A percentile compares a stretch with the other conserved stretches of the same genome.
Evolutionary conservation across 805 yeast genomes (phyloP).

Genomic region (Metschnikowia vanudenii): DNA sequence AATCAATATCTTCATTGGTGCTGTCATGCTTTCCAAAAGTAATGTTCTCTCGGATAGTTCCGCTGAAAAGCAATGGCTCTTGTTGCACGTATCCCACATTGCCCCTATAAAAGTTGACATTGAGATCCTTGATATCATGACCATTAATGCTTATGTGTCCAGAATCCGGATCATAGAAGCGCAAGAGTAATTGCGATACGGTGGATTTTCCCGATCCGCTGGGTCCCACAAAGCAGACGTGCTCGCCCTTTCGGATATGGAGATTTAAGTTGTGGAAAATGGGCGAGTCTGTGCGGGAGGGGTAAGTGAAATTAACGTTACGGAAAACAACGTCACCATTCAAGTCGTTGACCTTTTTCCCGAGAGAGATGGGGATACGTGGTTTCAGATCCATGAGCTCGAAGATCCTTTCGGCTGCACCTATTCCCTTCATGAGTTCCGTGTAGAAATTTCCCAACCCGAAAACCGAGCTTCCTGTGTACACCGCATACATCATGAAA

Average conservation of each 20-base stretch:
- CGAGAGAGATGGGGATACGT: conserved; percentile 62
- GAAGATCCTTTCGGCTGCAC: conserved; percentile 89
- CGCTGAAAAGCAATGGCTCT: conserved; percentile 86
- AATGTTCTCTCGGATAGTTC: conserved; percentile 80
- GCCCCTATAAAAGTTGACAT: conserved; percentile 69
- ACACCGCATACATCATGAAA: conserved; percentile 93
- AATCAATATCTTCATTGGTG: conserved; percentile 54
- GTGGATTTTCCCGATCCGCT: conserved; percentile 96
- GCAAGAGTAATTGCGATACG: conserved; percentile 68
- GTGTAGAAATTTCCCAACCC: conserved; percentile 90
- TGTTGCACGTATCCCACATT: conserved; percentile 90
- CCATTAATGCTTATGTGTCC: conserved; percentile 70
- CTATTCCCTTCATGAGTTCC: conserved; percentile 95
- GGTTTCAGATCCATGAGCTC: conserved; percentile 83
- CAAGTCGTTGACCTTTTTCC: conserved; percentile 44
- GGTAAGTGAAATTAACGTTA: conserved; percentile 71
- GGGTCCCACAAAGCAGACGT: conserved; percentile 94
- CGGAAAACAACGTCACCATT: conserved; percentile 61
- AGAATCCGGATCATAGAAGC: conserved; percentile 75
- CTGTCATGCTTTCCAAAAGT: conserved; percentile 67
- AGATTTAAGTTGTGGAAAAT: conserved; percentile 65
- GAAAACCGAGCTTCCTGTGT: conserved; percentile 88
- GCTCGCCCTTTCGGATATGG: conserved; percentile 72
- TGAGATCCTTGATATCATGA: conserved; percentile 58
- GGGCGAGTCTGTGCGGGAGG: conserved; percentile 71